Base-by-base conservation (phyloP, 83 land plant species). In the Isoetes engelmannii region DNA sequence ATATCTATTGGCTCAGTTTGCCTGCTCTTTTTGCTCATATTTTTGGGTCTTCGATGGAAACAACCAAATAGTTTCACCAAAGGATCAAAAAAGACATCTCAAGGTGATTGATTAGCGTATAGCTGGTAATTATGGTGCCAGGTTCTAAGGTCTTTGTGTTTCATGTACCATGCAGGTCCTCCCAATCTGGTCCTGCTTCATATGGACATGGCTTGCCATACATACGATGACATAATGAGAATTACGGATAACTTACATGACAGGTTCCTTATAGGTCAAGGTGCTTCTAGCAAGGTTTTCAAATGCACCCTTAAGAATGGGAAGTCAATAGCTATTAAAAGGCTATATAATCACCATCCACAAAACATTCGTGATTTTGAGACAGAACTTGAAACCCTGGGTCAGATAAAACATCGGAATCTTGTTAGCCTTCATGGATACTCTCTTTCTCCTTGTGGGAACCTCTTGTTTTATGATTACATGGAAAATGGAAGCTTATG, bases 401-500 rank as follows among this genome's bases (percentile, higher is more conserved):
- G 92, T 4, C 92, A 92, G 71, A 90, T 94, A 69, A 94, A 94
- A 79, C 99, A 94, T 48, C 77, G 99, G 45, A 94, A 94, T 79
- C 83, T 94, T 6, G 99, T 94, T 56, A 75, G 88, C 63, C 84
- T 94, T 48, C 99, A 89, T 75, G 99, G 90, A n/a, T 94, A 88
- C 69, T 94, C 99, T 20, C 65, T 94, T 37, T 90, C 96, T 4
- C 79, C 86, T 4, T 67, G 67, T 18, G 92, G 96, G 42, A 84
- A 90, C 63, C 87, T 94, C 21, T 85, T 94, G 43, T 90, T 94
- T 74, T 94, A 90, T 49, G 99, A 94, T 70, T 94, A 82, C 78
- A 90, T 94, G 99, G 99, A 86, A 69, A 90, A 94, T 61, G 99
- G 99, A 8, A 94, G 99, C 72, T 83, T 94, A 13, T 90, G 95